Base-by-base conservation (phyloP, 2,329 filamentous ascomycete genomes). In the Raffaelea ambrosiae region DNA sequence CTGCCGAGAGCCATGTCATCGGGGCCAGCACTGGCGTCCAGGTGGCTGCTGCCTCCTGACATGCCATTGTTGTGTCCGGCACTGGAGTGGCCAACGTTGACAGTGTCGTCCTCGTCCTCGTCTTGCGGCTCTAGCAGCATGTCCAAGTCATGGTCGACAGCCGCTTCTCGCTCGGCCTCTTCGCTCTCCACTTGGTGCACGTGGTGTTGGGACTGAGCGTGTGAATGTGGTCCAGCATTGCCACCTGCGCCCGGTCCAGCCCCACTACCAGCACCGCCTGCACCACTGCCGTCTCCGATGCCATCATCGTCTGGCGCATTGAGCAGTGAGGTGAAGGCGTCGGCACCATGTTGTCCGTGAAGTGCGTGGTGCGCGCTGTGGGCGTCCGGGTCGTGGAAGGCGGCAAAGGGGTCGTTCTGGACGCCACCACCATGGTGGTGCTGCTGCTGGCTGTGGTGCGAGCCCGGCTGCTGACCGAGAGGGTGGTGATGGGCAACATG, bases 261-360 rank as follows among this genome's bases (percentile, higher is more conserved):
- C n/a, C n/a, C n/a, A n/a, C n/a, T n/a, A n/a, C n/a, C 23, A 19
- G 13, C 42, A 20, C 26, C 40, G 3, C 35, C 22, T 29, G 18
- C 40, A 40, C n/a, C 29, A 3, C 44, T 48, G 21, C 48, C 40
- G n/a, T 41, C 44, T 23, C 49, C 50, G 11, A 51, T 22, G 10
- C 48, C 52, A 38, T 55, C 54, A 22, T 54, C 68, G 49, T 68
- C 70, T 0, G 69, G 67, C 2, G 70, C 73, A 55, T 73, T 69
- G 3, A 79, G 68, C 2, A 79, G 61, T 1, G 73, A 72, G 48
- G 78, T 74, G 55, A 79, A 77, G 40, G 64, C 63, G 40, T 77
- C 70, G 1, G 71, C 63, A 22, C 66, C 57, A 39, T 63, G 54
- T 48, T 60, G 54, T 47, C 59, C 58, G n/a, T 50, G 48, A 20